Base-by-base conservation (phyloP, 257 asterid genomes). In the Solanum habrochaites region DNA sequence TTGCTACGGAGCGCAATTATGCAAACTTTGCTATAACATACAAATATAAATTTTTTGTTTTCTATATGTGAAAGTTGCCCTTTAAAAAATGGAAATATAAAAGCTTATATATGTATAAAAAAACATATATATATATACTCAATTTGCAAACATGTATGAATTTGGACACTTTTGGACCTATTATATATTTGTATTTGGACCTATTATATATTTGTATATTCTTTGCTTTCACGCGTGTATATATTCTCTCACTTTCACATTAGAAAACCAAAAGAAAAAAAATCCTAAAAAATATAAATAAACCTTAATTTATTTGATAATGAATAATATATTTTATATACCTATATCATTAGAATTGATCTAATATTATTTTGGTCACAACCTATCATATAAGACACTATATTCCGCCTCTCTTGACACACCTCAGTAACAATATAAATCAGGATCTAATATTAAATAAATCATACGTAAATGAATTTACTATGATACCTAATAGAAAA, bases 391-490 rank as follows among this genome's bases (percentile, higher is more conserved):
- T 66, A 35, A 29, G 35, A 66, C 1, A 5, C 7, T 27, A 67
- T 32, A 13, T 5, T 7, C 0, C 74, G 21, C 10, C 11, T 27
- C 21, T 27, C 37, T 7, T 64, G 1, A 8, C 5, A 14, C 1
- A 1, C 21, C 11, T 67, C 0, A 37, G 4, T 67, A 5, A 1
- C 40, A 69, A 29, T 69, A 29, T 29, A 29, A 70, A 23, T 32
- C 11, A 2, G 1, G 1, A 0, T 15, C 4, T 11, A 70, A 16
- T 8, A 31, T 69, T 2, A 1, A 0, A 18, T 3, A 16, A 16
- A 32, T 0, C 1, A 18, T 9, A 23, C 2, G 6, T 4, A 0
- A 2, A 3, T 1, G 6, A 3, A 2, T 1, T 15, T 3, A 58
- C 11, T 16, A 18, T 16, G 7, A 0, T 31, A 15, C 1, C 25